These are phyloP conservation scores for Fonsecaea erecta DNA, from an alignment of 2,329 filamentous ascomycete species.

Conservation along the genomic window DNA sequence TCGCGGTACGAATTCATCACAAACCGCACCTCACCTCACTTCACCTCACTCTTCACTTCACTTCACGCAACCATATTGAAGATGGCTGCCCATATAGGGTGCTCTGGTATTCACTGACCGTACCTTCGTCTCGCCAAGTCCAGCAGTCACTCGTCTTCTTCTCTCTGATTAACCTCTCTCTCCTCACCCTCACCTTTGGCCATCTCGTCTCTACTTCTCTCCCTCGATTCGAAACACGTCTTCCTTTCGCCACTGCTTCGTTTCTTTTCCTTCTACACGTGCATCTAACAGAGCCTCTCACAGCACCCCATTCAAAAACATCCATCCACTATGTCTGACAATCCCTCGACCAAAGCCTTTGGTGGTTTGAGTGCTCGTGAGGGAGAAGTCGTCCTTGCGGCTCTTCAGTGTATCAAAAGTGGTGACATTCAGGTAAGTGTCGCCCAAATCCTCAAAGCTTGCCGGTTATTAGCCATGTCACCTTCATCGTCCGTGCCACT, in stretches of 20 bases:
- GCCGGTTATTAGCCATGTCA: background rate
- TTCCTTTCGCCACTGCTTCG: background rate
- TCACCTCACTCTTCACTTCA: constrained; percentile 8
- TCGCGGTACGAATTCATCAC: background rate
- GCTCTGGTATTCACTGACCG: constrained; percentile 3
- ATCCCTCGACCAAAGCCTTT: background rate
- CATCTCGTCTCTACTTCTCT: constrained; percentile 1
- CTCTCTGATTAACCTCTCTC: background rate
- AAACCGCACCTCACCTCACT: constrained; percentile 4
- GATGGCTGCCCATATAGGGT: background rate
- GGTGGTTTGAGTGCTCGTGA: constrained; percentile 35
- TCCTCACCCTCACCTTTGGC: background rate
- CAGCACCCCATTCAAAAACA: background rate
- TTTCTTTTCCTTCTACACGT: background rate
- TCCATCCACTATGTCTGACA: background rate
- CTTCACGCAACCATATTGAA: too few relatives aligned
- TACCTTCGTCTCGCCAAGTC: background rate
- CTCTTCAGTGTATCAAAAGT: constrained; percentile 26
- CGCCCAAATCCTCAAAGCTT: background rate
- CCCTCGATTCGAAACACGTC: background rate
- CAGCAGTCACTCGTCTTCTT: background rate
- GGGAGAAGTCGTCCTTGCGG: constrained; percentile 36
- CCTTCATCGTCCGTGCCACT: background rate
- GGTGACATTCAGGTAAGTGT: constrained; percentile 26
- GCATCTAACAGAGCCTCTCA: background rate